Evolutionary conservation across 768 basidiomycete species (phyloP).

Genomic region (Zangia roseola): DNA sequence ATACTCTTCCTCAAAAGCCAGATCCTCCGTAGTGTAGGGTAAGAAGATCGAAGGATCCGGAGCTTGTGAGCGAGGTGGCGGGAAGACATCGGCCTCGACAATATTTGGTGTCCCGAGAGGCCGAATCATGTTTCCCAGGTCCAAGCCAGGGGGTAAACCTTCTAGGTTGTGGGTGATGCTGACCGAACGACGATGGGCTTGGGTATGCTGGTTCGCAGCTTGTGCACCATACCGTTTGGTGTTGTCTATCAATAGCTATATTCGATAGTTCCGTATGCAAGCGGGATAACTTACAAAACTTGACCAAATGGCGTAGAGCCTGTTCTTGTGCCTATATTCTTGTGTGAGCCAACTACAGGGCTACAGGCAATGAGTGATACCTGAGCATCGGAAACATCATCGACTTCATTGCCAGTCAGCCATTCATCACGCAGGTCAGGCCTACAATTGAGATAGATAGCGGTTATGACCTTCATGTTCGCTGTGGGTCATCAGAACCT

Average conservation of each 20-base stretch:
- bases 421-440: conserved; percentile 98
- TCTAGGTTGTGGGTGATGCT: conserved; percentile 84
- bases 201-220: conserved; percentile 48
- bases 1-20: conserved; percentile 95
- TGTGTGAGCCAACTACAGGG: conserved; percentile 10
- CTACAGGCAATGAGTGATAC: conserved; percentile 39
- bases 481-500: conserved; percentile 47
- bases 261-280: conserved; percentile 7
- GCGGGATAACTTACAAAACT: conserved; percentile 70
- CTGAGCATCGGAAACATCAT: conserved; percentile 89
- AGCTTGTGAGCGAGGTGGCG: conserved; percentile 85
- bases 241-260: conserved; percentile 59
- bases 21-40: conserved; percentile 90
- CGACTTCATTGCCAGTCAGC: conserved; percentile 90
- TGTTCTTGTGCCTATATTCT: conserved; percentile 83
- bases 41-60: conserved; percentile 82
- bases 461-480: conserved; percentile 99
- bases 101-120: conserved; percentile 74
- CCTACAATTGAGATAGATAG: conserved; percentile 95
- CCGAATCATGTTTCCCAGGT: conserved; percentile 71
- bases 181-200: conserved; percentile 74
- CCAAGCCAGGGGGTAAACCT: conserved; percentile 71
- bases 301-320: conserved; percentile 88
- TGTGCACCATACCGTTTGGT: conserved; percentile 80
- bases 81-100: conserved; percentile 91